phyloP scores from a whole-genome alignment of 352 stramenopile genomes.

The Phytophthora lateralis region DNA sequence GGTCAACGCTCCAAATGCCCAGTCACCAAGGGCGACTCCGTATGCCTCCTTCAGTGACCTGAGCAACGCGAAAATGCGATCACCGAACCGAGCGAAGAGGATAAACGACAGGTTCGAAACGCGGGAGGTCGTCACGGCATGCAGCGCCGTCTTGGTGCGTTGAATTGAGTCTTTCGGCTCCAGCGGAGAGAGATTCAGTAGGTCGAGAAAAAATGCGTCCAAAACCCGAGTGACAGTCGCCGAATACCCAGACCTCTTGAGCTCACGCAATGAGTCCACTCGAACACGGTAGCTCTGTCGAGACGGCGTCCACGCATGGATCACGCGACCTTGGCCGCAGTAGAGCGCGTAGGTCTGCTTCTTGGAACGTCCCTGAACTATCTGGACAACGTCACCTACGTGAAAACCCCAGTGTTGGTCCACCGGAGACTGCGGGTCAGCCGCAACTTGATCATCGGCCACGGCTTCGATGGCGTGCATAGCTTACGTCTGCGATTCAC shows the following conservation, averaged over 20 bases:
- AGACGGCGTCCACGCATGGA: slow-evolving; percentile 46
- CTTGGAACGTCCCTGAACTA: slow-evolving; percentile 9
- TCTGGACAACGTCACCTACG: slow-evolving; percentile 40
- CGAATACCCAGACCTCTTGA: slow-evolving; percentile 28
- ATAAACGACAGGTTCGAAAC: slow-evolving; percentile 36
- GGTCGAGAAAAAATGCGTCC: slow-evolving; percentile 35
- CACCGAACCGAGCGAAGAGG: slow-evolving; percentile 43
- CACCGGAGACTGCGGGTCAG: slow-evolving; percentile 1
- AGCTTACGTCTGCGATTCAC: not conserved
- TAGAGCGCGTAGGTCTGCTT: slow-evolving; percentile 40
- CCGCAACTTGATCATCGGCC: not conserved
- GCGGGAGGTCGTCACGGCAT: slow-evolving; percentile 13
- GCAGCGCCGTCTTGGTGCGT: slow-evolving; percentile 35
- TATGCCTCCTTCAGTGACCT: slow-evolving; percentile 24
- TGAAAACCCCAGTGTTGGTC: slow-evolving; percentile 18
- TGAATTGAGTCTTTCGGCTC: slow-evolving; percentile 17
- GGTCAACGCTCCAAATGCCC: not conserved
- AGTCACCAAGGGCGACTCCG: not conserved
- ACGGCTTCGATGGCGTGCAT: slow-evolving; percentile 9
- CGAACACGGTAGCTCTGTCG: slow-evolving; percentile 44
- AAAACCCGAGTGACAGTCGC: slow-evolving; percentile 21
- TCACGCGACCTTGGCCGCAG: slow-evolving; percentile 41
- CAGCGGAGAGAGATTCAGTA: slow-evolving; percentile 30
- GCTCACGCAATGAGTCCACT: slow-evolving; percentile 41
- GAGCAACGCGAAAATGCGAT: slow-evolving; percentile 29